Evolutionary conservation across 2,329 filamentous ascomycete species (phyloP).

Genomic region (Tympanopsis confertula): DNA sequence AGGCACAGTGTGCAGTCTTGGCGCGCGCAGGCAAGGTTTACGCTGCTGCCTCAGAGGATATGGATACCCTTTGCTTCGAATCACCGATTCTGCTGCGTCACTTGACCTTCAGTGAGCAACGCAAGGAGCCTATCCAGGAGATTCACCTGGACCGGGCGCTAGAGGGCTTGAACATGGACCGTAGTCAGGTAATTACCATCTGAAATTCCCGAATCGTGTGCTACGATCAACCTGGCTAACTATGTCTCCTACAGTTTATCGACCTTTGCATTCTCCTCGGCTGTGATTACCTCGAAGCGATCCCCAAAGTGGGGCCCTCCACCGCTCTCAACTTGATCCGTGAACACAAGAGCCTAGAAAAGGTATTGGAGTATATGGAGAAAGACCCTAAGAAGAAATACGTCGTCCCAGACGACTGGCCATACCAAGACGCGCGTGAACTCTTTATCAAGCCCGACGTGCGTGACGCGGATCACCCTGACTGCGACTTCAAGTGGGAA

Average conservation of each 20-base stretch:
- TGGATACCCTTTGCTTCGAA: slow-evolving; percentile 96
- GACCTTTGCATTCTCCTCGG: slow-evolving; percentile 95
- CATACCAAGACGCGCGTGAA: slow-evolving; percentile 78
- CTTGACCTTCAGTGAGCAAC: slow-evolving; percentile 91
- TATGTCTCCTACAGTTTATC: slow-evolving; percentile 68
- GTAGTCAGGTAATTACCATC: slow-evolving; percentile 26
- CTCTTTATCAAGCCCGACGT: slow-evolving; percentile 91
- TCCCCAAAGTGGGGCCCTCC: slow-evolving; percentile 84
- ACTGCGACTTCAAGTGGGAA: slow-evolving; percentile 98
- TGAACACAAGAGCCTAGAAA: slow-evolving; percentile 79
- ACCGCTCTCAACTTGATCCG: slow-evolving; percentile 90
- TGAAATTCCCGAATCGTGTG: too few relatives aligned
- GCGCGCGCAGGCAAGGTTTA: slow-evolving; percentile 90
- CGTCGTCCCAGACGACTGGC: slow-evolving; percentile 89
- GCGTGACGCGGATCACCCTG: slow-evolving; percentile 65
- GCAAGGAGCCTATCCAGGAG: slow-evolving; percentile 95
- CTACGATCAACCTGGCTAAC: too few relatives aligned
- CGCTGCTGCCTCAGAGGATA: slow-evolving; percentile 91
- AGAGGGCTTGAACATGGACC: slow-evolving; percentile 78
- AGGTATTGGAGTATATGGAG: slow-evolving; percentile 70
- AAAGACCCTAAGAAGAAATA: slow-evolving; percentile 71
- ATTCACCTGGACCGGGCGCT: slow-evolving; percentile 81
- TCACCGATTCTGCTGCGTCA: slow-evolving; percentile 82
- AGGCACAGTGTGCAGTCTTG: slow-evolving; percentile 87
- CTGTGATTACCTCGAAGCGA: slow-evolving; percentile 93